phyloP scores from a whole-genome alignment of 2,329 filamentous ascomycete genomes.

The Fusarium sp. region DNA sequence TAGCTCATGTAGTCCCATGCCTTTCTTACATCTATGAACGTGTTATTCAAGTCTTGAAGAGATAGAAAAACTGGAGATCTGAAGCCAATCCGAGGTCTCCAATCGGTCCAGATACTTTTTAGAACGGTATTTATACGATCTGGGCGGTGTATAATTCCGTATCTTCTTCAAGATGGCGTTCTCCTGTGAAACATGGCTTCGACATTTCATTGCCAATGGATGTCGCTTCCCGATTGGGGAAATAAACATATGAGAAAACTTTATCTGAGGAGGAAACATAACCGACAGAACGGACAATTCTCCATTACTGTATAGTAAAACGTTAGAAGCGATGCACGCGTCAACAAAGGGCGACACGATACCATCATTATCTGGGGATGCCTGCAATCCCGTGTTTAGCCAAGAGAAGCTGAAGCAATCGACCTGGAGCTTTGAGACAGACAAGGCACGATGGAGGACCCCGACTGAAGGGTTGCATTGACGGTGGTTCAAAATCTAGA shows the following conservation, averaged over 20 bases:
- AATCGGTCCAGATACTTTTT: neutral
- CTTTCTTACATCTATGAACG: neutral
- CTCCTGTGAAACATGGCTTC: slow-evolving; percentile 34
- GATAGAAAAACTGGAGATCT: neutral
- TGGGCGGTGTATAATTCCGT: neutral
- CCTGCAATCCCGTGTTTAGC: slow-evolving; percentile 10
- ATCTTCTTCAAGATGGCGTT: slow-evolving; percentile 2
- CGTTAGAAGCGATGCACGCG: neutral
- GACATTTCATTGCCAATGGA: neutral
- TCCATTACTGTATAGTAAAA: neutral
- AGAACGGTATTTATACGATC: neutral
- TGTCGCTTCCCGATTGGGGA: neutral
- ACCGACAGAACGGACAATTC: neutral
- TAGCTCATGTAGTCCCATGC: neutral
- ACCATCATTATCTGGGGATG: slow-evolving; percentile 6
- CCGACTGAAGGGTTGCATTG: slow-evolving; percentile 39
- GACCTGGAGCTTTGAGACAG: slow-evolving; percentile 29
- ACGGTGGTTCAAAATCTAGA: slow-evolving; percentile 33
- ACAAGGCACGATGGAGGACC: slow-evolving; percentile 25
- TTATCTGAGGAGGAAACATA: slow-evolving; percentile 6
- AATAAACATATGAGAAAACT: slow-evolving; percentile 2
- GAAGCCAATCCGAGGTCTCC: neutral
- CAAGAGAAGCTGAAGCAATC: slow-evolving; percentile 25
- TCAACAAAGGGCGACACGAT: neutral
- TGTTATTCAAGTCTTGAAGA: neutral